A percentile compares a stretch with the other conserved stretches of the same genome.
phyloP scores from a whole-genome alignment of 306 rosid genomes.

The Heteromeles arbutifolia region DNA sequence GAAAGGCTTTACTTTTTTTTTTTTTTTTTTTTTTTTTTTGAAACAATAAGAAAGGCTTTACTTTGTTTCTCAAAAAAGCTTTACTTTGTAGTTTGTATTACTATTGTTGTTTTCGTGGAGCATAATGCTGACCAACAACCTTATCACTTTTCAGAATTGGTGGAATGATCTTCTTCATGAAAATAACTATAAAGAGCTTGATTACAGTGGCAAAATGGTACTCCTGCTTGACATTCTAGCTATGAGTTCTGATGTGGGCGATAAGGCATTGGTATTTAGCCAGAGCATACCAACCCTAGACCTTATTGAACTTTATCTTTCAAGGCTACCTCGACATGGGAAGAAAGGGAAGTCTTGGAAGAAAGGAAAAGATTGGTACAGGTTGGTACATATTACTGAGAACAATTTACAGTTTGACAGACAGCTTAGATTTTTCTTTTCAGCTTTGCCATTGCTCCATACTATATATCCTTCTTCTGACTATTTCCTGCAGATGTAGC shows the following conservation, averaged over 20 bases:
- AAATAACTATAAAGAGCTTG: constrained; percentile 62
- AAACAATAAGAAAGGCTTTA: not conserved
- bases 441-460: not conserved
- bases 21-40: too few relatives aligned
- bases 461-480: not conserved
- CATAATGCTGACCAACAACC: constrained; percentile 9
- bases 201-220: constrained; percentile 97
- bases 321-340: constrained; percentile 59
- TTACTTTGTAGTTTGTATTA: not conserved
- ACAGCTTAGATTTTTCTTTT: not conserved
- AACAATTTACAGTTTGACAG: constrained; percentile 5
- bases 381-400: constrained; percentile 47
- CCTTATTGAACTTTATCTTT: constrained; percentile 79
- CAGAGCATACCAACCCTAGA: constrained; percentile 97
- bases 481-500: not conserved
- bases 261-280: constrained; percentile 93
- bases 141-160: constrained; percentile 65
- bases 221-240: constrained; percentile 74
- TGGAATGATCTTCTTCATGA: constrained; percentile 83
- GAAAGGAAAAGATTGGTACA: constrained; percentile 95
- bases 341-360: constrained; percentile 74
- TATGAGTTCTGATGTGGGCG: constrained; percentile 77
- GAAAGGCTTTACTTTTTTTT: not conserved
- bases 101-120: constrained; percentile 2
- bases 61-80: not conserved